These are phyloP conservation scores for Debaryomycetaceae sp. DNA, from an alignment of 1,139 yeast species.

Conservation along the genomic window DNA sequence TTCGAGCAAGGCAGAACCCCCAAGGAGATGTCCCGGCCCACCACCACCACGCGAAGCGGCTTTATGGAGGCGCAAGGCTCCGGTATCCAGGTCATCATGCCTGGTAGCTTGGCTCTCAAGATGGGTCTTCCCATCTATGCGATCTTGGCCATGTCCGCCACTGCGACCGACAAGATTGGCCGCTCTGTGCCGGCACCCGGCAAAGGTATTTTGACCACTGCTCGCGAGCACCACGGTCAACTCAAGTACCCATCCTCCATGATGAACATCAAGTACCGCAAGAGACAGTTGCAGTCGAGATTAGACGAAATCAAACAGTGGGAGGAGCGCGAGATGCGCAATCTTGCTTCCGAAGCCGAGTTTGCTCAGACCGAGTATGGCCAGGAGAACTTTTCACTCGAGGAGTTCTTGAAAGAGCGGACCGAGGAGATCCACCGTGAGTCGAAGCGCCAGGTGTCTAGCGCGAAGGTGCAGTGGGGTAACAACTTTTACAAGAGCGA, in stretches of 20 bases:
- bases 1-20: constrained; percentile 96
- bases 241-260: constrained; percentile 73
- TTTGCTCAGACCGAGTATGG: constrained; percentile 64
- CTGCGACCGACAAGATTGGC: constrained; percentile 97
- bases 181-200: constrained; percentile 99
- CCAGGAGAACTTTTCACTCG: constrained; percentile 33
- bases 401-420: constrained; percentile 65
- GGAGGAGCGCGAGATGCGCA: constrained; percentile 72
- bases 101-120: constrained; percentile 82
- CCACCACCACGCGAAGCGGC: constrained; percentile 92
- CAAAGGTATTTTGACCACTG: constrained; percentile 96
- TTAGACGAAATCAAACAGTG: constrained; percentile 68
- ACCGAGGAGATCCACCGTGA: constrained; percentile 81
- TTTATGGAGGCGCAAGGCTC: constrained; percentile 99
- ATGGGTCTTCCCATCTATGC: constrained; percentile 99
- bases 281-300: constrained; percentile 80
- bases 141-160: constrained; percentile 85
- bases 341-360: constrained; percentile 35
- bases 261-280: constrained; percentile 87
- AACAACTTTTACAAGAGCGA: constrained; percentile 86
- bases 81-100: constrained; percentile 95
- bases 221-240: constrained; percentile 83
- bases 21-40: constrained; percentile 96
- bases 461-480: constrained; percentile 93
- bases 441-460: constrained; percentile 73